A percentile compares a stretch with the other conserved stretches of the same genome.
These are phyloP conservation scores for Coniosporium tulheliwenetii DNA, from an alignment of 2,329 filamentous ascomycete genomes.

Conservation along the genomic window DNA sequence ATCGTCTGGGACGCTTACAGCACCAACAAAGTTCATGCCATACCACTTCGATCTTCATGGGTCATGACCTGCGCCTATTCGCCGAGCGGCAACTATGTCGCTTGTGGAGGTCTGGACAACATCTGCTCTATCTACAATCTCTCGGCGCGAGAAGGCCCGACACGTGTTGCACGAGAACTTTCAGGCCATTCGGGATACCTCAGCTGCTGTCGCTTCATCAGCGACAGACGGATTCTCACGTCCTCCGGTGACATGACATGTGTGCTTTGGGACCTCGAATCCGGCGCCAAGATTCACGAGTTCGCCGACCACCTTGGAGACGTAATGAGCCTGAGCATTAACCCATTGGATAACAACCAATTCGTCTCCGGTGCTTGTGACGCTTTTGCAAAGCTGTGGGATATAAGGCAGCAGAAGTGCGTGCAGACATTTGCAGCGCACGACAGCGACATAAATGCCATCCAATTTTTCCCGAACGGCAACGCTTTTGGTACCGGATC, in stretches of 20 bases:
- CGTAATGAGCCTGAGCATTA: conserved; percentile 99
- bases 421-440: conserved; percentile 97
- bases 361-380: conserved; percentile 99
- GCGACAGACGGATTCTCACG: conserved; percentile 92
- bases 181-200: conserved; percentile 96
- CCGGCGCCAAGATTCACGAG: conserved; percentile 90
- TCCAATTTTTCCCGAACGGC: conserved; percentile 98
- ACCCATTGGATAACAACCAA: conserved; percentile 97
- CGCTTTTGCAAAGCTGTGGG: conserved; percentile 96
- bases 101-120: conserved; percentile 96
- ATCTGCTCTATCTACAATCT: conserved; percentile 99
- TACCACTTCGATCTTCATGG: conserved; percentile 93
- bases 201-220: conserved; percentile 97
- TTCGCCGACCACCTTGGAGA: conserved; percentile 97
- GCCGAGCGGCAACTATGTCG: conserved; percentile 94
- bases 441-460: conserved; percentile 98
- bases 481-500: conserved; percentile 97
- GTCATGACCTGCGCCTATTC: conserved; percentile 99
- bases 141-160: conserved; percentile 91
- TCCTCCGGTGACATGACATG: conserved; percentile 99
- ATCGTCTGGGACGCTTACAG: conserved; percentile 99
- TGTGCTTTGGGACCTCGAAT: conserved; percentile 99
- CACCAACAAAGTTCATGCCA: conserved; percentile 98
- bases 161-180: conserved; percentile 84
- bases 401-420: conserved; percentile 94